A percentile compares a stretch with the other conserved stretches of the same genome.
These are phyloP conservation scores for Lotmaria passim DNA, from an alignment of 208 protist species.

Conservation along the genomic window DNA sequence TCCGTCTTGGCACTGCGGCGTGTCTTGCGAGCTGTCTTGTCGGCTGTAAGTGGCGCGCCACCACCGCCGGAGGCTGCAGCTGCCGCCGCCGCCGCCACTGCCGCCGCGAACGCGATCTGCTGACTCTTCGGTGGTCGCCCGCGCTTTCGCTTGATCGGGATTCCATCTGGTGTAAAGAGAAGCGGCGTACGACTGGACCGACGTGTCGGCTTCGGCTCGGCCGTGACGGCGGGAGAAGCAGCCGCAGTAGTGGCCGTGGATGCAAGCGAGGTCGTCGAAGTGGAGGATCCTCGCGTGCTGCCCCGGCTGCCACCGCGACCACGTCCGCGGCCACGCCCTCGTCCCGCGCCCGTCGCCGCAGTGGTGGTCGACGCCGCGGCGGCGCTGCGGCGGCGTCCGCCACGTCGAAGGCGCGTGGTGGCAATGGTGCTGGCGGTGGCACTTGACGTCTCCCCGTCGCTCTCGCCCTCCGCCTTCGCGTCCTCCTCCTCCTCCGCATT, in stretches of 20 bases:
- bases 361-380: not conserved
- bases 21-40: not conserved
- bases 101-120: constrained; percentile 15
- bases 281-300: constrained; percentile 6
- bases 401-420: not conserved
- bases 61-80: constrained; percentile 5
- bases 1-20: constrained; percentile 10
- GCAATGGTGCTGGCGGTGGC: not conserved
- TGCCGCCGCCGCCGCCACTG: constrained; percentile 8
- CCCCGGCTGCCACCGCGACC: constrained; percentile 32
- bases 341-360: not conserved
- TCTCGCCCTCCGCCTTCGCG: not conserved
- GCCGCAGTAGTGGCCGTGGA: not conserved
- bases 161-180: constrained; percentile 30
- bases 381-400: not conserved
- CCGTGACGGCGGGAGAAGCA: not conserved
- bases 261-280: not conserved
- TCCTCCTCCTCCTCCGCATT: constrained; percentile 9
- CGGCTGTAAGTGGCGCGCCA: not conserved
- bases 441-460: not conserved
- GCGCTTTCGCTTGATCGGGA: constrained; percentile 63
- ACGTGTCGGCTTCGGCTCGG: not conserved
- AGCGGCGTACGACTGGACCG: constrained; percentile 13
- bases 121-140: constrained; percentile 64
- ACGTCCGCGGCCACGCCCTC: constrained; percentile 16